Evolutionary conservation across 257 asterid species (phyloP).

Genomic region (Thymus mandschuricus): DNA sequence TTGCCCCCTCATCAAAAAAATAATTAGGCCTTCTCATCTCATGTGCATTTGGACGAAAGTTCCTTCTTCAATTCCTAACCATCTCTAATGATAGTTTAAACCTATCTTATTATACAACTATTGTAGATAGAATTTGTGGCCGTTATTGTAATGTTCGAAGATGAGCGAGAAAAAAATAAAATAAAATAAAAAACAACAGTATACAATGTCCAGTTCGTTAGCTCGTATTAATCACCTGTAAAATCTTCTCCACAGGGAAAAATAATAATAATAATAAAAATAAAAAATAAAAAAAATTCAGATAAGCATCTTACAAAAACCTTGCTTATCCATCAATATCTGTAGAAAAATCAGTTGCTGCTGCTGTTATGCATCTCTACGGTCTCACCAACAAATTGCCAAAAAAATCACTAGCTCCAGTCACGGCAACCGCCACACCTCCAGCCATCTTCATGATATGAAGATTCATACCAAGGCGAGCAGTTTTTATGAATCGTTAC

Average conservation of each 20-base stretch:
- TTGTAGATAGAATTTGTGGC: too few species aligned
- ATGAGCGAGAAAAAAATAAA: too few species aligned
- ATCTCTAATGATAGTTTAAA: too few species aligned
- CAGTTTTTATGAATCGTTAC: constrained; percentile 63
- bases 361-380: background rate
- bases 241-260: constrained; percentile 15
- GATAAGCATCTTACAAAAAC: constrained; percentile 38
- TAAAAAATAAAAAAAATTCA: background rate
- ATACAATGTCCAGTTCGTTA: background rate
- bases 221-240: background rate
- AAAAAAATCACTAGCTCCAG: constrained; percentile 48
- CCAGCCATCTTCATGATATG: constrained; percentile 52
- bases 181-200: background rate
- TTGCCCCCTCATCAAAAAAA: too few species aligned
- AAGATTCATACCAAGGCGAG: constrained; percentile 73
- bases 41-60: too few species aligned
- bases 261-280: background rate
- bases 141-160: too few species aligned
- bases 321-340: constrained; percentile 33
- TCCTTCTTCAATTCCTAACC: too few species aligned
- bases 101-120: too few species aligned
- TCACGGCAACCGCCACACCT: constrained; percentile 81
- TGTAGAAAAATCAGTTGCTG: background rate
- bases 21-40: too few species aligned
- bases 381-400: background rate